Evolutionary conservation across 1,284 basidiomycete species (phyloP), one percentile per base, ranked within the genome.

Genomic region (Ganoderma sinense): DNA sequence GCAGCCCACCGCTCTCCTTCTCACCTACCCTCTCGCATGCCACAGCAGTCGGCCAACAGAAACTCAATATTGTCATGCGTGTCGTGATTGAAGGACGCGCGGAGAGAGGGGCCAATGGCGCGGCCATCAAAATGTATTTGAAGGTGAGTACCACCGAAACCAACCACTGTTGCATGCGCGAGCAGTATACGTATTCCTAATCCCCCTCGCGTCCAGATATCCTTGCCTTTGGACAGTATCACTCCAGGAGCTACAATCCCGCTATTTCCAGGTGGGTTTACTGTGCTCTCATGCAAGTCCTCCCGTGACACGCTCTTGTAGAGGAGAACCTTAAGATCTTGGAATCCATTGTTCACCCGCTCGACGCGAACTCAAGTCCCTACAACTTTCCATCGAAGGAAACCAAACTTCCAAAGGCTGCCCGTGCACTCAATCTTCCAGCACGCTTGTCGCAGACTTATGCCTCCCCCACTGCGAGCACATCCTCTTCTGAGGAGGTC

Each of bases 271-370:
- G 92, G 92, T 91, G 72, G 67, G 84, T 79, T 16, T 26, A 48
- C 33, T 43, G 29, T 64, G 53, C 41, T 70, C 31, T 36, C n/a
- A 6, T 41, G 23, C 59, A 23, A 14, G 6, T 41, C 18, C 10
- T 13, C 45, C 23, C 55, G n/a, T 26, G 58, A 61, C 45, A 63
- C 2, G 14, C 36, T 31, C 66, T 20, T 68, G 31, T 75, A 92
- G 93, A 94, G 89, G 91, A 92, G 71, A 93, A 91, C 75, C 80
- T 94, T 66, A 93, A 92, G 78, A 86, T 94, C 62, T 77, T 92
- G 59, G 85, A 86, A 20, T 90, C 89, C 14, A 86, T 91, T 76
- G 87, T 93, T 3, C 93, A 94, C 75, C 93, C 93, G 13, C 82
- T 94, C 33, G 91, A 94, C 79, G 82, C 79, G 66, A 86, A 87